Base-by-base conservation (phyloP, 768 basidiomycete species). In the Serpula lacrymans region DNA sequence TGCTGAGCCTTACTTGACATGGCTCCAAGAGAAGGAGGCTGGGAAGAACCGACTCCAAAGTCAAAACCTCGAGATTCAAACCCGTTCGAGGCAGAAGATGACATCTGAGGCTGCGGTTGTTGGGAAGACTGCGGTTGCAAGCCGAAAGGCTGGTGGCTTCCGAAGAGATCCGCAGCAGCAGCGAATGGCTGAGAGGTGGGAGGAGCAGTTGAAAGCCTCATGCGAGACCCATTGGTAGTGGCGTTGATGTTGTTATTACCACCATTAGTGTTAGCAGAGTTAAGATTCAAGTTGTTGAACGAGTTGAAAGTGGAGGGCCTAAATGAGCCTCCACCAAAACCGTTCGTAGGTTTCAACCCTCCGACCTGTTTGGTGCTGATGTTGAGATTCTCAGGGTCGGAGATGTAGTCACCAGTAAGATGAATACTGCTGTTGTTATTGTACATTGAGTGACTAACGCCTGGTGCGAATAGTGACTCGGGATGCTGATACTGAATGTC, bases 391-490 rank as follows among this genome's bases (percentile, higher is more conserved):
- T 64, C 49, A 20, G 66, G 43, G 48, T 68, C 57, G 34, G 61
- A 48, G 27, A 57, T 43, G 45, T 58, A 67, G 39, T 70, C 69
- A 23, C 67, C 43, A 30, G 57, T 41, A 40, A 55, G 43, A 43
- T 59, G 59, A 38, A 50, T 49, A 38, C 50, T 60, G 37, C 49
- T 66, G 52, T 43, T 51, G 56, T 54, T 72, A 54, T 71, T 71
- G 53, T 71, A 71, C 67, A 71, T 47, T 42, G 67, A 51, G 11
- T 62, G 69, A 39, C 46, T 47, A 41, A 55, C 63, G 45, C 50
- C 52, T 37, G 59, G 68, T 27, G 48, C 43, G 46, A 58, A 69
- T 28, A 51, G 41, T 14, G 62, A 50, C 39, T 62, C 60, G 11
- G 59, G 49, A 29, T 50, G 41, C 42, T 39, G 33, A 46, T 50